Evolutionary conservation across 148 eudicot genomes (phyloP), one percentile per base, ranked within the genome.

Genomic region (Silene conica): DNA sequence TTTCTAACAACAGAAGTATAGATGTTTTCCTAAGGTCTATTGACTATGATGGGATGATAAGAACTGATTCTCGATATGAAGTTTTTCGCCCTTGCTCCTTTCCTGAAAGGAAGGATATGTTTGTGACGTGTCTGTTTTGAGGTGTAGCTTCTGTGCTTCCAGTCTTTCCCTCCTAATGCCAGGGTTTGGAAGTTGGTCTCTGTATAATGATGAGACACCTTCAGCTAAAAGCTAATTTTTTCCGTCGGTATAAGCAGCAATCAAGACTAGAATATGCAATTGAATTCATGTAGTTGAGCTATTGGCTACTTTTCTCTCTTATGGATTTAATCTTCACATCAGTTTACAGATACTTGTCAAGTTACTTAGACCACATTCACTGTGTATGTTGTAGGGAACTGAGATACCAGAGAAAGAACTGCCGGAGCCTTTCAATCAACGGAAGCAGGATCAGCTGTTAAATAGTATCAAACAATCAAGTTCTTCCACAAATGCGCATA

Each of bases 401-500:
- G 90, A 89, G 20, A 82, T 94, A 69, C 98, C 96, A 18, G 88
- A 87, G 81, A 90, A 65, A 31, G 66, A 61, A 61, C 86, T 94
- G 21, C 96, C 97, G 26, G 93, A 77, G 71, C 93, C 93, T 56
- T 89, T 91, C 83, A 86, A 81, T 78, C 81, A 65, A 41, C 59
- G 77, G 67, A 70, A 78, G 73, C 75, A 70, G 69, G 78, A 72
- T 67, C 60, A 20, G 16, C 25, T 67, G 52, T 71, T 20, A 28
- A 63, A 65, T 38, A 46, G 71, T 60, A 69, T 73, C 13, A 31
- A 70, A 34, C 57, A 45, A 46, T 71, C 86, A 19, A 75, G 45
- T 31, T 62, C 73, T 54, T 22, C 14, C 5, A 38, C 76, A 43
- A 52, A 2, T 18, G 7, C 60, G n/a, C 58, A 60, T 16, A 65